phyloP scores from a whole-genome alignment of 148 eudicot genomes.

The Persicaria tinctoria region DNA sequence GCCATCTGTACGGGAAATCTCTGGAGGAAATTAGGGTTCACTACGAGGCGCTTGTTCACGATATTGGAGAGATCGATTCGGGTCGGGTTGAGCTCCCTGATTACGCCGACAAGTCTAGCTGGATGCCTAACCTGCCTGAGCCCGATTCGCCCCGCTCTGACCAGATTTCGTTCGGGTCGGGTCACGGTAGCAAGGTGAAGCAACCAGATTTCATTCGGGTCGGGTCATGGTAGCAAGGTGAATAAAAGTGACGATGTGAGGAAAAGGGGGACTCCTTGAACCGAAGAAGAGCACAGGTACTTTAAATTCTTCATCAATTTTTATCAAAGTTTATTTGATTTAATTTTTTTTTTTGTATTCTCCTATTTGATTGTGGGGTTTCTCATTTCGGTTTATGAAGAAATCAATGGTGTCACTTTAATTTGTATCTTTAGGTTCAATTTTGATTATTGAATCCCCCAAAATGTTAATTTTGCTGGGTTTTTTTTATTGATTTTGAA shows the following conservation, averaged over 20 bases:
- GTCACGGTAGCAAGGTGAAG: slow-evolving; percentile 6
- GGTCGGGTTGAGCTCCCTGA: slow-evolving; percentile 27
- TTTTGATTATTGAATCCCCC: too few relatives aligned
- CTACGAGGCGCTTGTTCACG: slow-evolving; percentile 28
- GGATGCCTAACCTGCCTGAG: slow-evolving; percentile 7
- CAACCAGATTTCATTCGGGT: too few relatives aligned
- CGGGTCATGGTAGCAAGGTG: not conserved
- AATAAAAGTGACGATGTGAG: slow-evolving; percentile 26
- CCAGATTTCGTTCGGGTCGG: slow-evolving; percentile 32
- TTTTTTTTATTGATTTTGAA: not conserved
- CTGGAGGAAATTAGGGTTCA: slow-evolving; percentile 23
- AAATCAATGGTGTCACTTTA: too few relatives aligned
- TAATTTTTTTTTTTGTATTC: not conserved
- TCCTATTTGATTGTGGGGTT: not conserved
- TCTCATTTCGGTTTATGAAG: too few relatives aligned
- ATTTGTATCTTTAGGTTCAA: too few relatives aligned
- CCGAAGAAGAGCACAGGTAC: slow-evolving; percentile 48
- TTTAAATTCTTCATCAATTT: not conserved
- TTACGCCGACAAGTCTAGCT: slow-evolving; percentile 22
- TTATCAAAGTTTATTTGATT: not conserved
- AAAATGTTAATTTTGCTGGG: not conserved
- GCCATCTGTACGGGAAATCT: slow-evolving; percentile 14
- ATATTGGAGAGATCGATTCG: slow-evolving; percentile 30
- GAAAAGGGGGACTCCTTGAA: slow-evolving; percentile 46
- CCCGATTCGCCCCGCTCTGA: slow-evolving; percentile 9